phyloP scores from a whole-genome alignment of 2,329 filamentous ascomycete genomes.

The Exophiala viscosa region DNA sequence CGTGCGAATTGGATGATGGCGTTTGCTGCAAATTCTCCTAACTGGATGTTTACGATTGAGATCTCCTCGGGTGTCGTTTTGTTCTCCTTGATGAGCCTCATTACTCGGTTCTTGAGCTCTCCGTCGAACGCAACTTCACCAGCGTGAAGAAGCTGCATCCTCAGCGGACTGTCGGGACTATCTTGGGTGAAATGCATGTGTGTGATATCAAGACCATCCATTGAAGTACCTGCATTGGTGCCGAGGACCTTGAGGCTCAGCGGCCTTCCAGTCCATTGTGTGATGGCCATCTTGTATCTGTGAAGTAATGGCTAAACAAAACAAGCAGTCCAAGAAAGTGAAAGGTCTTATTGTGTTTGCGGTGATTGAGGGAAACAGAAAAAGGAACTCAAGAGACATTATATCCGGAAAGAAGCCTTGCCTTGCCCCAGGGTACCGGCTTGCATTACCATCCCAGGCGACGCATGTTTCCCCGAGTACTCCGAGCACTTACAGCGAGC shows the following conservation, averaged over 20 bases:
- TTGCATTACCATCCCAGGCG: no score
- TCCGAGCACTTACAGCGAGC: no score
- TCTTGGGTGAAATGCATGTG: constrained; percentile 30
- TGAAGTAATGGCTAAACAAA: background rate
- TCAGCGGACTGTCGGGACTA: constrained; percentile 24
- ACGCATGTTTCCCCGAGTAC: no score
- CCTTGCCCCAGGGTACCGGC: no score
- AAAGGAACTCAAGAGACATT: no score
- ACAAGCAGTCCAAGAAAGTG: background rate
- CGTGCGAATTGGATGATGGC: constrained; percentile 25
- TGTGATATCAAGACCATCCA: constrained; percentile 31
- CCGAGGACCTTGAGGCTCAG: constrained; percentile 13
- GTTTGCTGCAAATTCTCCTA: constrained; percentile 25
- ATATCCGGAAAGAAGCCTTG: no score
- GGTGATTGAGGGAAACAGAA: no score
- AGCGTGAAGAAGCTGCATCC: constrained; percentile 25
- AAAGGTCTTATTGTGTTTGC: background rate
- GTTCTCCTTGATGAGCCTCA: constrained; percentile 28
- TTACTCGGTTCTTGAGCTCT: constrained; percentile 23
- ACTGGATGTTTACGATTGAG: constrained; percentile 29
- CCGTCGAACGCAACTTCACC: constrained; percentile 22
- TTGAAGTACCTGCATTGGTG: constrained; percentile 29
- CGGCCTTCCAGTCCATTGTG: constrained; percentile 8
- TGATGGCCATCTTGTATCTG: constrained; percentile 6
- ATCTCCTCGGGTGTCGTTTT: constrained; percentile 29